phyloP scores from a whole-genome alignment of 208 protist genomes.

The Trypanosoma brucei region DNA sequence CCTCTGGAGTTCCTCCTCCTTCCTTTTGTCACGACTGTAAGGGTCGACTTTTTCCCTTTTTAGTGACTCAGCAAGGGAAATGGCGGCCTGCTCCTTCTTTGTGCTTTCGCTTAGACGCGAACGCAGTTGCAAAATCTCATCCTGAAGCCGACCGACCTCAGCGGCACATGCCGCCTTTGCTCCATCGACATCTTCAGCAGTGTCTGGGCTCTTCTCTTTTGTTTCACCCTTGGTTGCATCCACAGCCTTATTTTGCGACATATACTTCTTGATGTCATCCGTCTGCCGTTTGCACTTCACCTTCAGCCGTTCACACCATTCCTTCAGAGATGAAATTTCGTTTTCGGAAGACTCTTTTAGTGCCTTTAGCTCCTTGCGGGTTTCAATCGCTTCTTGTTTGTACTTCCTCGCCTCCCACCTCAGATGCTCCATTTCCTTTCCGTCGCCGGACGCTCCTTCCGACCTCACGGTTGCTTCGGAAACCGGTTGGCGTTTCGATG shows the following conservation, averaged over 20 bases:
- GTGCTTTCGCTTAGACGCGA: conserved; percentile 22
- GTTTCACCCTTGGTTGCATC: not conserved
- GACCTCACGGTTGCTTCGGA: conserved; percentile 24
- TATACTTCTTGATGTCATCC: conserved; percentile 21
- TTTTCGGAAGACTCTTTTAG: conserved; percentile 22
- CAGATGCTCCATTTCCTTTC: conserved; percentile 7
- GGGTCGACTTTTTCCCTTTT: not conserved
- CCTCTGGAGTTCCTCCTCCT: not conserved
- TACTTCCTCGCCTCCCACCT: conserved; percentile 5
- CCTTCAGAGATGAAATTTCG: conserved; percentile 46
- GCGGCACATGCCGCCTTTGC: not conserved
- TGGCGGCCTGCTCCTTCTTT: not conserved
- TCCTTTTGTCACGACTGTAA: not conserved
- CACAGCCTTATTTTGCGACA: conserved; percentile 10
- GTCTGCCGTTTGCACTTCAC: conserved; percentile 35
- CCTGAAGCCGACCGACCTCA: conserved; percentile 10
- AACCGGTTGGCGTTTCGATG: conserved; percentile 29
- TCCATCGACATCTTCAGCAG: not conserved
- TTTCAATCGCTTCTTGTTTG: conserved; percentile 21
- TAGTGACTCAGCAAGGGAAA: conserved; percentile 2
- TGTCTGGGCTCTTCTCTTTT: not conserved
- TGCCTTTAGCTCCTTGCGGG: conserved; percentile 29
- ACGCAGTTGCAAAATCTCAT: conserved; percentile 9
- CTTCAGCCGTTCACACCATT: conserved; percentile 41
- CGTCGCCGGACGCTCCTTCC: not conserved